These are phyloP conservation scores for Stephania yunnanensis DNA, from an alignment of 164 flowering plant species.

Conservation along the genomic window DNA sequence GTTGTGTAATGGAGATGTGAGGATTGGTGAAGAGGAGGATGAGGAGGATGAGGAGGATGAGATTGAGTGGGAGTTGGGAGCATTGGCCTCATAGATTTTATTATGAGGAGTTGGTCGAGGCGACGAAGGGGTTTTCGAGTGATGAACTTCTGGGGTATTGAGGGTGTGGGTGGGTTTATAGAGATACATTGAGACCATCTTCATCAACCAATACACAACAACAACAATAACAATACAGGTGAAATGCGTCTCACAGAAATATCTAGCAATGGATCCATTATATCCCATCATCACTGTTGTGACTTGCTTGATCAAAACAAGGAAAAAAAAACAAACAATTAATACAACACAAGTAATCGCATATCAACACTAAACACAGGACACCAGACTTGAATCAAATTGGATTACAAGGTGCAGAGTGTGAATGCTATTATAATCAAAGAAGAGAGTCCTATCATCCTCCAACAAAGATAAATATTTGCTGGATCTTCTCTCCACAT, in stretches of 20 bases:
- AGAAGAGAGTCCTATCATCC: no score
- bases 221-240: constrained; percentile 16
- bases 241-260: constrained; percentile 54
- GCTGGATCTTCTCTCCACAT: no score
- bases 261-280: no score
- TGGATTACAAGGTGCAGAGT: no score
- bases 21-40: neutral
- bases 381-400: no score
- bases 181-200: constrained; percentile 19
- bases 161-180: constrained; percentile 70
- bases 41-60: constrained; percentile 24
- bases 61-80: constrained; percentile 58
- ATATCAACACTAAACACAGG: no score
- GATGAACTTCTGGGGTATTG: constrained; percentile 53
- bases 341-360: no score
- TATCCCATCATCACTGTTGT: no score
- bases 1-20: neutral
- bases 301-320: no score
- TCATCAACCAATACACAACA: constrained; percentile 19
- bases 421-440: no score
- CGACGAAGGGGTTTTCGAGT: constrained; percentile 50
- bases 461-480: no score
- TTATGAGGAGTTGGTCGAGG: constrained; percentile 40
- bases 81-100: constrained; percentile 68
- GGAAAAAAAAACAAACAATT: no score